Evolutionary conservation across 78 protist genomes (phyloP).

Genomic region (Polysphondylium violaceum): DNA sequence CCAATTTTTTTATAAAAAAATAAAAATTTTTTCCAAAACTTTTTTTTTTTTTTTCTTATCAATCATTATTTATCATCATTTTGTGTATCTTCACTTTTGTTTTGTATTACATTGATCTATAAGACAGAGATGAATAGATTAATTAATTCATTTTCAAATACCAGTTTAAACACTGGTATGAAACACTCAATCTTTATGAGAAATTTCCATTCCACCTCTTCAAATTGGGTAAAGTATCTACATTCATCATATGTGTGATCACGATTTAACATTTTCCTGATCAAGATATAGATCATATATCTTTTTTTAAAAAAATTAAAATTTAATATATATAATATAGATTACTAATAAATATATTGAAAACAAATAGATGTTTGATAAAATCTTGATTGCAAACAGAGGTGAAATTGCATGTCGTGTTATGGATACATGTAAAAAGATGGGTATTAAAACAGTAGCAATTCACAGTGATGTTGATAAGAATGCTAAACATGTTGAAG

Average conservation of each 20-base stretch:
- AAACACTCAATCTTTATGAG: background rate
- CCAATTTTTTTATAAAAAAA: no score
- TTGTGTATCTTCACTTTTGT: conserved; percentile 1
- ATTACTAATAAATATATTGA: no score
- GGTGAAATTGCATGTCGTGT: conserved; percentile 99
- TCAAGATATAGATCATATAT: no score
- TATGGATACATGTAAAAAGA: conserved; percentile 89
- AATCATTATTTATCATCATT: conserved; percentile 2
- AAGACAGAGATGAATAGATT: conserved; percentile 32
- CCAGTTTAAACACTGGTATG: background rate
- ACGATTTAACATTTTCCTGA: no score
- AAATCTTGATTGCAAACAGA: conserved; percentile 97
- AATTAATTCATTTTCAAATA: background rate
- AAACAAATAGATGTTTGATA: conserved; percentile 81
- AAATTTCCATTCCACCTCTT: conserved; percentile 14
- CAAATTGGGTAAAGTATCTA: conserved; percentile 10
- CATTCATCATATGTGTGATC: background rate
- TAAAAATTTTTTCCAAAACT: background rate
- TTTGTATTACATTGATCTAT: background rate
- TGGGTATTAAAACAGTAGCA: conserved; percentile 98
- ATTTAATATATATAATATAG: no score
- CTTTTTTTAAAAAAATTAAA: background rate
- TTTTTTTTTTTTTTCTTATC: conserved; percentile 8
- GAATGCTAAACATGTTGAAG: conserved; percentile 83
- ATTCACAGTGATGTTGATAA: conserved; percentile 95